Percentiles rank a stretch among this genome's conserved stretches.
Evolutionary conservation across 768 basidiomycete species (phyloP).

Genomic region (Tulasnella sp.): DNA sequence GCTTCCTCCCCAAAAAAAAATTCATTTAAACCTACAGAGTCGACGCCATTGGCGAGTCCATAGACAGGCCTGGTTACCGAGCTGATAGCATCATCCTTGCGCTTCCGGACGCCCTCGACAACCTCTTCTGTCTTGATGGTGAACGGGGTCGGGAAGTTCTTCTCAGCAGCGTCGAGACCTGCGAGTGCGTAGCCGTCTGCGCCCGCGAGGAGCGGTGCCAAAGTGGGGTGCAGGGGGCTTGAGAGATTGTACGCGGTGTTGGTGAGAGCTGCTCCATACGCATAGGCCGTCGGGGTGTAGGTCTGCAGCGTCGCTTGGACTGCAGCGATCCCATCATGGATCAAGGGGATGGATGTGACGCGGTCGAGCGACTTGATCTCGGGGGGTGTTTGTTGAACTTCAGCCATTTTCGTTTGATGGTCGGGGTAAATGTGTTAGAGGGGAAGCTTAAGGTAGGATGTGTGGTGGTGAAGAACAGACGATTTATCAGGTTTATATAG

Average conservation of each 20-base stretch:
- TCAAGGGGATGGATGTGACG: constrained; percentile 61
- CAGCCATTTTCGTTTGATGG: constrained; percentile 9
- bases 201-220: constrained; percentile 50
- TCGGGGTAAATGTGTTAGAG: background rate
- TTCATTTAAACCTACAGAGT: constrained; percentile 39
- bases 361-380: constrained; percentile 52
- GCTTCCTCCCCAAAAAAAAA: background rate
- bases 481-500: too few species aligned
- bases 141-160: constrained; percentile 67
- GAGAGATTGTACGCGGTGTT: constrained; percentile 48
- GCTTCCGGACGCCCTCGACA: constrained; percentile 44
- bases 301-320: constrained; percentile 48
- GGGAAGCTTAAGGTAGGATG: too few species aligned
- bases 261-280: constrained; percentile 58
- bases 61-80: constrained; percentile 45
- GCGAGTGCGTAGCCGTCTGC: constrained; percentile 62
- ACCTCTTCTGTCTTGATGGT: constrained; percentile 63
- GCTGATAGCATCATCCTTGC: constrained; percentile 43
- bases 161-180: constrained; percentile 61
- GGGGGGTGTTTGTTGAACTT: constrained; percentile 26
- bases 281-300: constrained; percentile 49
- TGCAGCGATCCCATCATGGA: constrained; percentile 50
- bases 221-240: constrained; percentile 50
- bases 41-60: constrained; percentile 53
- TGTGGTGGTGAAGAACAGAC: too few species aligned